Evolutionary conservation across 106 monocot species (phyloP).

Genomic region (Dioscorea alata): DNA sequence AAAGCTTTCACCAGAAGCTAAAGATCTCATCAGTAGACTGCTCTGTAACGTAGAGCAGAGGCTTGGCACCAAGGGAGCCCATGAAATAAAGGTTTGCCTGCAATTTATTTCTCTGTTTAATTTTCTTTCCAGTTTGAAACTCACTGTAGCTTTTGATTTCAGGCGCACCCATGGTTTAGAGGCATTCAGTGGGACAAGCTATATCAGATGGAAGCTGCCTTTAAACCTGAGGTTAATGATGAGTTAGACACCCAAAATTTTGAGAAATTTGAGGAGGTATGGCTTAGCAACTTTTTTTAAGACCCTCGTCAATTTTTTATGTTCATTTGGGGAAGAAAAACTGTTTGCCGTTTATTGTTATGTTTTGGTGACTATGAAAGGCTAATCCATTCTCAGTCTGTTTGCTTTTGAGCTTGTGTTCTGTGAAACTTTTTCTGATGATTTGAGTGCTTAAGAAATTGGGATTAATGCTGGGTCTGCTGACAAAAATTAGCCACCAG

Average conservation of each 20-base stretch:
- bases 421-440: no score
- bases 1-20: slow-evolving; percentile 91
- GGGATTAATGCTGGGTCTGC: no score
- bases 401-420: no score
- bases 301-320: no score
- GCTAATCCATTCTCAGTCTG: no score
- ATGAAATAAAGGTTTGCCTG: slow-evolving; percentile 83
- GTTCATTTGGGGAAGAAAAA: no score
- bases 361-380: no score
- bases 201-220: slow-evolving; percentile 95
- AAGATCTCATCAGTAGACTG: slow-evolving; percentile 83
- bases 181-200: slow-evolving; percentile 74
- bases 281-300: neutral
- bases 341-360: no score
- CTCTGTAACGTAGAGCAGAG: slow-evolving; percentile 92
- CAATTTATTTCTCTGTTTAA: neutral
- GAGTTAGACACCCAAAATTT: slow-evolving; percentile 95
- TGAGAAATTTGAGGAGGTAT: slow-evolving; percentile 98
- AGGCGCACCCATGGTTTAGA: slow-evolving; percentile 93
- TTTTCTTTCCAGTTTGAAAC: neutral
- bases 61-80: slow-evolving; percentile 87
- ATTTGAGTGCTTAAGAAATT: no score
- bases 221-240: slow-evolving; percentile 81
- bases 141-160: slow-evolving; percentile 7
- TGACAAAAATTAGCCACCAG: no score